Base-by-base conservation (phyloP, 2,329 filamentous ascomycete species). In the Aspergillus sp. region DNA sequence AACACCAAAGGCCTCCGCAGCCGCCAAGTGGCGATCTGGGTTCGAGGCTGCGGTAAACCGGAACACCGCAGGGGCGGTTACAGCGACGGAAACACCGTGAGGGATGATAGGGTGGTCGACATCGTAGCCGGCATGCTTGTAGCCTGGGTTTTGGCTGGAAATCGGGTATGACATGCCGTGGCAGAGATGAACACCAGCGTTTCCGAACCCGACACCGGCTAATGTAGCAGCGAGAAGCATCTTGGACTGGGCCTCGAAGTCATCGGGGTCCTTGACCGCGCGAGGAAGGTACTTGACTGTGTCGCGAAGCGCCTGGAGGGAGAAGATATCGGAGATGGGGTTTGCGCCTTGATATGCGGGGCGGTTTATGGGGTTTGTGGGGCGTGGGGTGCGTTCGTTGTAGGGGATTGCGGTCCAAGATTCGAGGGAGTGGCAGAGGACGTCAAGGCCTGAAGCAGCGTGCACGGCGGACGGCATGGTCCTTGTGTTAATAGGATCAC, bases 401-500 rank as follows among this genome's bases (percentile, higher is more conserved):
- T 91, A 99, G 0, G 96, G 96, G 62, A 99, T 98, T 2, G 95
- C 95, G 0, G 95, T 99, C 91, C 93, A 99, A 4, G 90, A 96
- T 75, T 99, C 96, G 40, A 99, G 86, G 12, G 90, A 88, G 78
- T 99, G 96, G 75, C 93, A 99, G 39, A 99, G 83, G 3, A 99
- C 95, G 70, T 99, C 95, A 1, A 99, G 84, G 1, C 95, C 96
- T 0, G 93, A 96, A 23, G 88, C 87, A 3, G 95, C 91, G 76
- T 96, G 93, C 21, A 99, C 95, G 39, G 93, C 91, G 1, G 91
- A 86, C 0, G 95, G 95, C 95, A 99, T 98, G 43, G 93, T 97
- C 56, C 88, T 85, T 2, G 95, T 99, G 79, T 99, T 99, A 62
- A 98, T 79, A 0, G 93, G 86, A 63, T 89, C 86, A 64, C 86